Conservation (phyloP, 2,329 filamentous ascomycete species). For the Cordyceps fumosorosea region DNA sequence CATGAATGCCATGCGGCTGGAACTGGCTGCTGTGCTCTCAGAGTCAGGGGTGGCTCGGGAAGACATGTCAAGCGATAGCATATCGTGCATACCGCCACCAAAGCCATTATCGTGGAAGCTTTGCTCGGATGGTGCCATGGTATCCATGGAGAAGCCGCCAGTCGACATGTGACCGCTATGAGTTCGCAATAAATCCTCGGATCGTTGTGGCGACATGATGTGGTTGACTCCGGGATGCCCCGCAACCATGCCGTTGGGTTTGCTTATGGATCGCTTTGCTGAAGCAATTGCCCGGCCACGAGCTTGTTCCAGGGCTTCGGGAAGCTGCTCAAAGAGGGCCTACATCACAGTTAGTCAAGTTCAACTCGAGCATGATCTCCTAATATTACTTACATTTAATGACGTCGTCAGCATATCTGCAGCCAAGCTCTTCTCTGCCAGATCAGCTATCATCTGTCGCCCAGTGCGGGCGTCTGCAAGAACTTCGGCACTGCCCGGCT, state of each 20-base stretch:
- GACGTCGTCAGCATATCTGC: conserved; percentile 79
- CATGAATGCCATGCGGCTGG: conserved; percentile 28
- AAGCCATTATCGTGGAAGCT: conserved; percentile 32
- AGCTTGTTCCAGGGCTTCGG: conserved; percentile 58
- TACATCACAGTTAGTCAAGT: conserved; percentile 29
- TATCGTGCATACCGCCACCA: conserved; percentile 33
- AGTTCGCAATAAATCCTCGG: conserved; percentile 28
- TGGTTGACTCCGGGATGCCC: conserved; percentile 25
- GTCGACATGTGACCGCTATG: conserved; percentile 22
- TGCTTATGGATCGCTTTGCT: conserved; percentile 22
- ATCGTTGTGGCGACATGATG: conserved; percentile 27
- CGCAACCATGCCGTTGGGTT: conserved; percentile 25
- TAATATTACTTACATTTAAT: conserved; percentile 55
- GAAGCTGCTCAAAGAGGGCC: conserved; percentile 78
- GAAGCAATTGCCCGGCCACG: conserved; percentile 27
- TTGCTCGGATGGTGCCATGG: conserved; percentile 23
- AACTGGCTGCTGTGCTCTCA: conserved; percentile 34
- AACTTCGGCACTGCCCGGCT: conserved; percentile 68
- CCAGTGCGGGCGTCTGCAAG: conserved; percentile 80
- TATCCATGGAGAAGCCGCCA: conserved; percentile 28
- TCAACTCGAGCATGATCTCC: background rate
- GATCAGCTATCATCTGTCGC: conserved; percentile 69
- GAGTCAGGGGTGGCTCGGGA: conserved; percentile 37
- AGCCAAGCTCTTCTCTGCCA: conserved; percentile 79
- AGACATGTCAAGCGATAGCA: conserved; percentile 39